phyloP scores from a whole-genome alignment of 2,329 filamentous ascomycete genomes.

The Talaromyces sp. region DNA sequence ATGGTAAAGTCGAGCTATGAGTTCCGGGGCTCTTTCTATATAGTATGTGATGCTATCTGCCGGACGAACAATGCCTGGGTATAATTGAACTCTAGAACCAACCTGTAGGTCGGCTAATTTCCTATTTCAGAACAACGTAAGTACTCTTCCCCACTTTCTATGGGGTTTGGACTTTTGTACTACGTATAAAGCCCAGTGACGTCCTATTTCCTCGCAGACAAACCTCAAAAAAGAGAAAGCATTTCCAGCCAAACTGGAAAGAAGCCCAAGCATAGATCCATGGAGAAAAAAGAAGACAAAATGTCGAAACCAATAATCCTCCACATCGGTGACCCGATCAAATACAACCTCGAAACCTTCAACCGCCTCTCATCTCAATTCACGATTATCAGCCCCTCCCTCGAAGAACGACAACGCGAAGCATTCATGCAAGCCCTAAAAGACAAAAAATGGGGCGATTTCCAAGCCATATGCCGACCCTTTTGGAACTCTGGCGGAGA shows the following conservation, averaged over 20 bases:
- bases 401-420: conserved; percentile 31
- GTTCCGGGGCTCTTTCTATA: not conserved
- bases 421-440: conserved; percentile 43
- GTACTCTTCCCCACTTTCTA: not conserved
- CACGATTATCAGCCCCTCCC: conserved; percentile 37
- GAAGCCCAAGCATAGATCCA: not conserved
- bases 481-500: conserved; percentile 65
- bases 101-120: not conserved
- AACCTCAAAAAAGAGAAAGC: no score
- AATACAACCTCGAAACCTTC: conserved; percentile 46
- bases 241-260: no score
- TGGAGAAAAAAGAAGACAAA: not conserved
- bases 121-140: not conserved
- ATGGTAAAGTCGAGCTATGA: not conserved
- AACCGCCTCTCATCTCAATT: conserved; percentile 37
- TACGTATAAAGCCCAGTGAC: not conserved
- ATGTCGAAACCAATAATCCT: conserved; percentile 37
- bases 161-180: not conserved
- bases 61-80: no score
- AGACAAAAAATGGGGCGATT: conserved; percentile 37
- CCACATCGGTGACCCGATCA: conserved; percentile 47
- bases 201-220: not conserved
- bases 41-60: not conserved
- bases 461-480: conserved; percentile 53
- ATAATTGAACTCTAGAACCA: not conserved